Conservation (phyloP, 257 asterid species). For the Mitragyna speciosa region DNA sequence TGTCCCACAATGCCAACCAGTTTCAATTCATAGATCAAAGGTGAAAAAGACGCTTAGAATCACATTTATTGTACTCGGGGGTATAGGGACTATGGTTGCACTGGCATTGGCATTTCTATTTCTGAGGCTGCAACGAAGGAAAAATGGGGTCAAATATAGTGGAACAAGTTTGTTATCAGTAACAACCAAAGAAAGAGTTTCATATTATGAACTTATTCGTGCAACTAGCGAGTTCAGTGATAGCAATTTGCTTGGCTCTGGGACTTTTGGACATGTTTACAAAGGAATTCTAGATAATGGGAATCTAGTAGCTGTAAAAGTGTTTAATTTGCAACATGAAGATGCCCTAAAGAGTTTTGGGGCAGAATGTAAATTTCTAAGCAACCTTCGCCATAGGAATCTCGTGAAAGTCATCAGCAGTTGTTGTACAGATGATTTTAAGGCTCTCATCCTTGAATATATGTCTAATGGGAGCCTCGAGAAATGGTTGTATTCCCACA, state of each 20-base stretch:
- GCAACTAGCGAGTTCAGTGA: constrained; percentile 2
- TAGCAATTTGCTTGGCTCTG: constrained; percentile 15
- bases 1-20: too few species aligned
- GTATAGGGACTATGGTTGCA: too few species aligned
- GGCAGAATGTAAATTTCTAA: constrained; percentile 3
- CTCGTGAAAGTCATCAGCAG: constrained; percentile 8
- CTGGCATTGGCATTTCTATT: too few species aligned
- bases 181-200: too few species aligned
- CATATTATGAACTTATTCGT: not conserved
- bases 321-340: constrained; percentile 11
- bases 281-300: constrained; percentile 11
- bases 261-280: constrained; percentile 14
- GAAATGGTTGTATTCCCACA: too few species aligned
- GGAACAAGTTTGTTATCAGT: too few species aligned
- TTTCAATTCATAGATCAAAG: too few species aligned
- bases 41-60: too few species aligned
- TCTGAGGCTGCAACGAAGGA: too few species aligned
- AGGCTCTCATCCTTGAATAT: constrained; percentile 12
- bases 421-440: constrained; percentile 8
- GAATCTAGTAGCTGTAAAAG: constrained; percentile 1
- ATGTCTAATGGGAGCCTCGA: too few species aligned
- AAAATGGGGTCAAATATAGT: too few species aligned
- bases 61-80: too few species aligned
- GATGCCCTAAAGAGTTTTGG: constrained; percentile 9
- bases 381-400: constrained; percentile 12